Evolutionary conservation across 306 rosid genomes (phyloP), one percentile per base, ranked within the genome.

Genomic region (Geum urbanum): DNA sequence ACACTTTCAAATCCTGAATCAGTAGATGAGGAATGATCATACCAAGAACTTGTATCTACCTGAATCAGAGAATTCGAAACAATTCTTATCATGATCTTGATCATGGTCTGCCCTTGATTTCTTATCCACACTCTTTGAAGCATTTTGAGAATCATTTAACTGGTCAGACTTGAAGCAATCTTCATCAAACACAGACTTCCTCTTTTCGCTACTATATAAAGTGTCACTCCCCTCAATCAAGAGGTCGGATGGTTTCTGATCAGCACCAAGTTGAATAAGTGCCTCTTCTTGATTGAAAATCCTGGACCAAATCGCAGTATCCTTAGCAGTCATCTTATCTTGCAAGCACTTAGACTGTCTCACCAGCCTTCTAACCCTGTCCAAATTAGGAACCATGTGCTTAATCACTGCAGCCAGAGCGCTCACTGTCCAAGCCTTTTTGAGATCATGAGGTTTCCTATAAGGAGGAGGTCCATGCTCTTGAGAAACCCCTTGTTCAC

Each of bases 351-450:
- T 88, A 24, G 87, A 88, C 19, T 75, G 90, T 19, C 70, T 79
- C 1, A 84, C 85, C 20, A 88, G 61, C 72, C 76, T 85, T 69
- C 84, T 82, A 22, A 82, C 24, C 43, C 46, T 76, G 5, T 77
- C 82, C 63, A 87, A 16, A 77, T 88, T 71, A 40, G 82, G 87
- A 5, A 85, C 80, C 84, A 84, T 79, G 66, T 85, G 88, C 52
- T 88, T 86, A 15, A 88, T 74, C 2, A 91, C 80, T 1, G 81
- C 88, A 7, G 84, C 83, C 46, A 91, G 45, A 6, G 77, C 87
- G 52, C 82, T 88, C 0, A 88, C 85, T 58, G 85, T 88, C 96
- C 97, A 86, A 2, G 85, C 82, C 74, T 86, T 91, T 43, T 85
- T 88, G 0, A 83, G 81, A n/a, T 85, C 87, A 43, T 85, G 88